These are phyloP conservation scores for Decorospora gaudefroyi DNA, from an alignment of 2,329 filamentous ascomycete species.

Conservation along the genomic window DNA sequence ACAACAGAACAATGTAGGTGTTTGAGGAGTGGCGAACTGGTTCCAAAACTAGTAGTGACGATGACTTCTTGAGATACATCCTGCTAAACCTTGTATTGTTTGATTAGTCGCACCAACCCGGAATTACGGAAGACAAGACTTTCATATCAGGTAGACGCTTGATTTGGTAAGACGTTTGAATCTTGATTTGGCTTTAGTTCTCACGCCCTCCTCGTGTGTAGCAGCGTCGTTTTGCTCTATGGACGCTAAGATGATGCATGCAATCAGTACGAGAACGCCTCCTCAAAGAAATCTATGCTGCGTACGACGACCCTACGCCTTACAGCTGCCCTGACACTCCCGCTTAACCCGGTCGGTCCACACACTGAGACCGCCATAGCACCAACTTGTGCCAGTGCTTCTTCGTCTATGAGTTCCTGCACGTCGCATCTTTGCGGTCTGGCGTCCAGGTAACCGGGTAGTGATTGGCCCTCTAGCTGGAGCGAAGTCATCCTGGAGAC, in stretches of 20 bases:
- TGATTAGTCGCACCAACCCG: no score
- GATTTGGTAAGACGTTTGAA: no score
- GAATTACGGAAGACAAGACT: no score
- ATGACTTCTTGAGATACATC: no score
- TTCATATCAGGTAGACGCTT: no score
- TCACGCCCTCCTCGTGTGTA: no score
- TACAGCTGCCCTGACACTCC: conserved; percentile 70
- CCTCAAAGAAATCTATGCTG: conserved; percentile 74
- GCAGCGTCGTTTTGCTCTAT: no score
- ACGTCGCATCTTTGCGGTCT: conserved; percentile 81
- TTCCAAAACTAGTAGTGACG: no score
- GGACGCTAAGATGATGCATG: not conserved
- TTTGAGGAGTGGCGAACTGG: no score
- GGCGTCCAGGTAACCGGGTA: conserved; percentile 68
- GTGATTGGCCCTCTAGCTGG: conserved; percentile 64
- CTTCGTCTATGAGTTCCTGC: conserved; percentile 71
- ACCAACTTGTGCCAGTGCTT: conserved; percentile 76
- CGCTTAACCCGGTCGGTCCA: conserved; percentile 70
- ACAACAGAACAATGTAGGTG: no score
- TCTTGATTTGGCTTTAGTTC: no score
- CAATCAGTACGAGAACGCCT: conserved; percentile 66
- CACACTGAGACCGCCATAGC: conserved; percentile 85
- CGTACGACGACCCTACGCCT: conserved; percentile 64
- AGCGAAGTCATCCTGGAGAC: conserved; percentile 81
- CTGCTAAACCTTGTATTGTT: no score